These are phyloP conservation scores for Dispira simplex DNA, from an alignment of 192 early-diverging fungal species.

Conservation along the genomic window DNA sequence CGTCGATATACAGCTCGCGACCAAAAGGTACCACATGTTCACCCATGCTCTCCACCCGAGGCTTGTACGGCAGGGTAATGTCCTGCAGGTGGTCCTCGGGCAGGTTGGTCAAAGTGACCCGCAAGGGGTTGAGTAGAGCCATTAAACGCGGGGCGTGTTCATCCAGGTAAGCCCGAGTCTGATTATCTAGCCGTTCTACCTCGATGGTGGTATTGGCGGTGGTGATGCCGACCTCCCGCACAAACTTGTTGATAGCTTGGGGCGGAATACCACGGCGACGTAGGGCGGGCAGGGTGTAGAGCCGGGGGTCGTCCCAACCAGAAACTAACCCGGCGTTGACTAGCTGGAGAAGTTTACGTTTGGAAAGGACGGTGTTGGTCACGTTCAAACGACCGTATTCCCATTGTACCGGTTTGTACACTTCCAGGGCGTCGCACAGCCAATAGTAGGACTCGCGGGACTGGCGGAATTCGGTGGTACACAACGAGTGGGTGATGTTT, in stretches of 20 bases:
- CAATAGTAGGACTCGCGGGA: slow-evolving; percentile 98
- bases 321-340: slow-evolving; percentile 60
- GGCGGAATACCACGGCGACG: slow-evolving; percentile 95
- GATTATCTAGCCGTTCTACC: slow-evolving; percentile 79
- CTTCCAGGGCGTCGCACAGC: slow-evolving; percentile 93
- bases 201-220: slow-evolving; percentile 68
- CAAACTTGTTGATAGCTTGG: slow-evolving; percentile 96
- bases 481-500: slow-evolving; percentile 99
- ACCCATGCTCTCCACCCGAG: slow-evolving; percentile 63
- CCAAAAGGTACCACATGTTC: slow-evolving; percentile 82
- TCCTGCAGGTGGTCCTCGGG: slow-evolving; percentile 66
- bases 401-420: slow-evolving; percentile 99
- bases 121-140: slow-evolving; percentile 77
- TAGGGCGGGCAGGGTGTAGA: slow-evolving; percentile 91
- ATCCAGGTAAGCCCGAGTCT: slow-evolving; percentile 88
- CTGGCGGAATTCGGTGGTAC: slow-evolving; percentile 89
- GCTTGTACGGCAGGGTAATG: slow-evolving; percentile 78
- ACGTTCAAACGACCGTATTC: slow-evolving; percentile 93
- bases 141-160: slow-evolving; percentile 86
- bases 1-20: slow-evolving; percentile 85
- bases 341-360: slow-evolving; percentile 91
- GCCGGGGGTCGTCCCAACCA: slow-evolving; percentile 93
- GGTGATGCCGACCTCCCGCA: slow-evolving; percentile 84
- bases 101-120: slow-evolving; percentile 80
- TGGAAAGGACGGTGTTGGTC: slow-evolving; percentile 90